Conservation (phyloP, 768 basidiomycete genomes). For the Lactarius hatsudake region DNA sequence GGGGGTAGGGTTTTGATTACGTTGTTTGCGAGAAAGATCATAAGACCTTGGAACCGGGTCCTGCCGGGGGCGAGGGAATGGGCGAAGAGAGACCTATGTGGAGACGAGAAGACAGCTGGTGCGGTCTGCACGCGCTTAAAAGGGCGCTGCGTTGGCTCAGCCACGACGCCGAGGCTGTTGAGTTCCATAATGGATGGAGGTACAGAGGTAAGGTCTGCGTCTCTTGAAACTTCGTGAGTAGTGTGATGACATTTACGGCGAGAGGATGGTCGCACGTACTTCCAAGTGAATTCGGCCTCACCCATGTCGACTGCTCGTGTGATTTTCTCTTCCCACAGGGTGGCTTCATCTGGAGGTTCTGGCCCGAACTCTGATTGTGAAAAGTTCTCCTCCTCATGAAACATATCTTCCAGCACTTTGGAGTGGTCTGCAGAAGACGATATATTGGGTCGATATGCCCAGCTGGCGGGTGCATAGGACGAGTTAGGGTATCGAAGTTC, state of each 20-base stretch:
- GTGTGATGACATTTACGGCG: background rate
- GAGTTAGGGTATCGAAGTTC: conserved; percentile 24
- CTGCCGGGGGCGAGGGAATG: background rate
- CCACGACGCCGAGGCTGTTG: conserved; percentile 18
- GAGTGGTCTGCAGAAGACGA: conserved; percentile 8
- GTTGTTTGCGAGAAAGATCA: conserved; percentile 26
- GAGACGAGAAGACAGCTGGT: conserved; percentile 16
- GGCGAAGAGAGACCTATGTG: conserved; percentile 10
- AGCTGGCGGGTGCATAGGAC: conserved; percentile 15
- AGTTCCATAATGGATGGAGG: conserved; percentile 18
- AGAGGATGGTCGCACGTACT: background rate
- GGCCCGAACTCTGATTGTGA: conserved; percentile 2
- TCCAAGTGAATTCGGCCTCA: conserved; percentile 22
- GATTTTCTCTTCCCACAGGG: conserved; percentile 19
- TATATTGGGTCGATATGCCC: conserved; percentile 9
- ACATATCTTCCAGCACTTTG: conserved; percentile 17
- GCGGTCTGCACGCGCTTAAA: conserved; percentile 24
- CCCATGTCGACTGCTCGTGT: conserved; percentile 21
- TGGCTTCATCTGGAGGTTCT: conserved; percentile 19
- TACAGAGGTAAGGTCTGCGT: conserved; percentile 18
- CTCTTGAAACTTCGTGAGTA: conserved; percentile 2
- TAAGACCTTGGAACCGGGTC: conserved; percentile 15
- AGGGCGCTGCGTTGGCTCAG: conserved; percentile 9
- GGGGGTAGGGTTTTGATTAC: conserved; percentile 19
- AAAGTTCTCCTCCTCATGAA: conserved; percentile 15